Evolutionary conservation across 208 protist species (phyloP), one percentile per base, ranked within the genome.

Genomic region (Leishmania martiniquensis): DNA sequence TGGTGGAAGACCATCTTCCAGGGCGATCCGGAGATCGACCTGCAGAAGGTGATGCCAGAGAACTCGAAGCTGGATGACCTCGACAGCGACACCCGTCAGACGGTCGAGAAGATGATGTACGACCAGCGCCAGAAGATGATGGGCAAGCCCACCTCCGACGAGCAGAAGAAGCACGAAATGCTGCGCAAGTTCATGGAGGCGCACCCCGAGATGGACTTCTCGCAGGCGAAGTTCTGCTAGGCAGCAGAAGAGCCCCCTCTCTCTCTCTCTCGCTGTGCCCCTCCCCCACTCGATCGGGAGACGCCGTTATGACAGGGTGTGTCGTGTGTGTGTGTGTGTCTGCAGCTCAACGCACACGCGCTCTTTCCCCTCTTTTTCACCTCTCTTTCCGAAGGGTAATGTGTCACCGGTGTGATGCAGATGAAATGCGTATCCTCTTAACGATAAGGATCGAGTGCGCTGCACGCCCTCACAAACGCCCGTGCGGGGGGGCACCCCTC

Each of bases 41-140:
- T 98, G 59, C 93, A 97, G 79, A 99, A 99, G 85, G 95, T 99
- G 47, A 83, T 98, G 52, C 97, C 97, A 37, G 95, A 98, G 88
- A 98, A 97, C 85, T 98, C 93, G 45, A 98, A 99, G 85, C 84
- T 99, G n/a, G 91, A 96, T 76, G 96, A 99, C 86, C 90, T 99
- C 45, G 97, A 99, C 85, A 82, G 84, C 62, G 97, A 99, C 65
- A 98, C 97, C 22, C 89, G 96, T n/a, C 89, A 97, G 86, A 97
- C 94, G 44, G 97, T 99, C 62, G 96, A 98, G 84, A 99, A 99
- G 90, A 99, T 99, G 97, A 99, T 99, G 97, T 98, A 95, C 84
- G 96, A 99, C 84, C 97, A 99, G 89, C 86, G 96, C 4, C 91
- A 97, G 81, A 99, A 99, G 87, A 87, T 91, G 75, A 89, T 98